Evolutionary conservation across 768 basidiomycete species (phyloP).

Genomic region (Trametes cingulata): DNA sequence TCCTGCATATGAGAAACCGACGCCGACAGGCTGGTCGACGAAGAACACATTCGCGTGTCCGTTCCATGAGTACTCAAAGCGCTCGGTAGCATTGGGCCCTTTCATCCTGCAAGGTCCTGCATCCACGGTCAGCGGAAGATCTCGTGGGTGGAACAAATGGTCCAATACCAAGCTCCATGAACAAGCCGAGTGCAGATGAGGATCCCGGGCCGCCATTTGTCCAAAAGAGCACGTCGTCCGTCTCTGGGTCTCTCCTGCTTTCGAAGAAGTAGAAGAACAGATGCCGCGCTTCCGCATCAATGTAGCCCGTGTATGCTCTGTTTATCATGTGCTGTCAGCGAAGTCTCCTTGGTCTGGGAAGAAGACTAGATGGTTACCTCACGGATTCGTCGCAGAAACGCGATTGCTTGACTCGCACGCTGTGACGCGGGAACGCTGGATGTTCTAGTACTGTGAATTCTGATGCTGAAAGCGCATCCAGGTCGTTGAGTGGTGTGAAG

Average conservation of each 20-base stretch:
- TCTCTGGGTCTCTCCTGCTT: conserved; percentile 37
- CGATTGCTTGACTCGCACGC: conserved; percentile 41
- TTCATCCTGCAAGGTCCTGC: conserved; percentile 68
- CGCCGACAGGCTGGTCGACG: conserved; percentile 44
- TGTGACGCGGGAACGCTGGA: conserved; percentile 45
- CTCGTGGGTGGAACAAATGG: too few relatives aligned
- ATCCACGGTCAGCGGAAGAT: neutral
- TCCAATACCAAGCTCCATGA: conserved; percentile 49
- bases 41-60: conserved; percentile 60
- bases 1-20: conserved; percentile 49
- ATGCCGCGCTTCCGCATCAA: conserved; percentile 61
- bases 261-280: conserved; percentile 52
- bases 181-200: conserved; percentile 33
- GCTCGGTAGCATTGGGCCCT: conserved; percentile 48
- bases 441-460: conserved; percentile 42
- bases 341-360: neutral
- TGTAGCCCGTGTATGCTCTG: conserved; percentile 71
- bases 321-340: neutral
- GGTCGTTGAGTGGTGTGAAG: conserved; percentile 34
- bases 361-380: conserved; percentile 17
- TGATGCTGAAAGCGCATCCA: conserved; percentile 27
- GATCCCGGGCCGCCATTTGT: conserved; percentile 36
- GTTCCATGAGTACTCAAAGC: conserved; percentile 67
- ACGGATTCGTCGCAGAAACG: conserved; percentile 46
- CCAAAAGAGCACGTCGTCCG: conserved; percentile 35